Base-by-base conservation (phyloP, 768 basidiomycete species). In the Lentinula sp. region DNA sequence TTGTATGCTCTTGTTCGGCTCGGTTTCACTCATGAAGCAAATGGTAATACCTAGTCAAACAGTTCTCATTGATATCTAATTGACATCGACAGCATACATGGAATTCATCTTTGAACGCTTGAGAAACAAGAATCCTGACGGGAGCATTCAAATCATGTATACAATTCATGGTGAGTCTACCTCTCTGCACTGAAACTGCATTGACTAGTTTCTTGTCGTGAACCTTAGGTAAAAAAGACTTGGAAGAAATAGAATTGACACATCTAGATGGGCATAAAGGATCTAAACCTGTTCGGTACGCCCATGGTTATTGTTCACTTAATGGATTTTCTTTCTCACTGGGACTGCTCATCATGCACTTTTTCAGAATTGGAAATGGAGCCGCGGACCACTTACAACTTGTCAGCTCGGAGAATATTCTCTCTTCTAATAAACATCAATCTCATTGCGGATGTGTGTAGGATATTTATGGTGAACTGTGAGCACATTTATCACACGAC, bases 391-490 rank as follows among this genome's bases (percentile, higher is more conserved):
- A 98, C 71, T 71, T 97, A 9, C 95, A 98, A 68, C 74, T 95
- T 66, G 93, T 60, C 62, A 63, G 35, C 32, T 32, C 10, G 23
- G 33, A 92, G 61, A 62, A 23, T 33, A 13, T 16, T 58, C 59
- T 32, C 36, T 61, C 42, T 16, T 52, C 3, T 8, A 41, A 12
- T 48, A 57, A 33, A 39, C 6, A 1, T 23, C 64, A 42, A 33
- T 55, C n/a, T 55, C 48, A 16, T 12, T 35, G 62, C 60, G 3
- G 2, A 28, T 28, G 36, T 45, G n/a, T 52, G 10, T 36, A 94
- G 93, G 96, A 99, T 71, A 98, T 99, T 59, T 98, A 98, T 65
- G 96, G 96, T 36, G 95, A 97, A 75, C 72, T 95, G 91, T 91
- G 71, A 66, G 83, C 65, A 32, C 43, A 46, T 48, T 60, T 60